Conservation (phyloP, 2,329 filamentous ascomycete genomes). For the Pseudogymnoascus sp. region DNA sequence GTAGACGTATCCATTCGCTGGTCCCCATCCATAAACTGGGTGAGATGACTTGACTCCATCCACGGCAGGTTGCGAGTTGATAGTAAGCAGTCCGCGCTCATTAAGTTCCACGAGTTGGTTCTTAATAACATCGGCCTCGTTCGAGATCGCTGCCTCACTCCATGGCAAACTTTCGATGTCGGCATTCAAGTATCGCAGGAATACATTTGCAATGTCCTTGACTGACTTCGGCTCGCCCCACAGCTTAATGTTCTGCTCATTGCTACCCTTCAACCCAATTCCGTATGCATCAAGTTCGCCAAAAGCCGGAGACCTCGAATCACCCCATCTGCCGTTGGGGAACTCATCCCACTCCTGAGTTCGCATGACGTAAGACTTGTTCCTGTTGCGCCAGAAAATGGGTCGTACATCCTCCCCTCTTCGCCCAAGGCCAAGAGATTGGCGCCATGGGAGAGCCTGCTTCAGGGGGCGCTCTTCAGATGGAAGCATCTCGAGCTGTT, state of each 20-base stretch:
- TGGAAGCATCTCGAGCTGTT: constrained; percentile 79
- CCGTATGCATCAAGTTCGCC: constrained; percentile 93
- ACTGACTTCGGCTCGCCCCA: constrained; percentile 83
- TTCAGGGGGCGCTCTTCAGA: constrained; percentile 71
- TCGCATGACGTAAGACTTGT: constrained; percentile 89
- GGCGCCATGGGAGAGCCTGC: constrained; percentile 92
- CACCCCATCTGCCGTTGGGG: constrained; percentile 97
- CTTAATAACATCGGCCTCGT: constrained; percentile 74
- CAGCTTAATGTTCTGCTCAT: constrained; percentile 89
- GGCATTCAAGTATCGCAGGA: constrained; percentile 77
- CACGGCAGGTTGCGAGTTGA: constrained; percentile 96
- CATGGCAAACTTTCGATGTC: constrained; percentile 80
- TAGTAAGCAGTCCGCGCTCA: constrained; percentile 78
- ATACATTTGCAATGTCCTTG: constrained; percentile 73
- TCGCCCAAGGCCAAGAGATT: constrained; percentile 82
- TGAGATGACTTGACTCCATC: constrained; percentile 85
- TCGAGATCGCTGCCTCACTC: constrained; percentile 83
- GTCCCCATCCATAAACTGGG: constrained; percentile 87
- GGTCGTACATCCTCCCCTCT: constrained; percentile 93
- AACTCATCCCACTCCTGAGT: constrained; percentile 99
- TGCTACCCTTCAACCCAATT: constrained; percentile 87
- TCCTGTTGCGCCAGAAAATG: constrained; percentile 97
- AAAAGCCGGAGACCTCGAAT: constrained; percentile 91
- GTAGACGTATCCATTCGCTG: constrained; percentile 91
- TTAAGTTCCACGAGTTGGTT: constrained; percentile 75